Evolutionary conservation across 495 filamentous ascomycete genomes (phyloP).

Genomic region (Daldinia vernicosa): DNA sequence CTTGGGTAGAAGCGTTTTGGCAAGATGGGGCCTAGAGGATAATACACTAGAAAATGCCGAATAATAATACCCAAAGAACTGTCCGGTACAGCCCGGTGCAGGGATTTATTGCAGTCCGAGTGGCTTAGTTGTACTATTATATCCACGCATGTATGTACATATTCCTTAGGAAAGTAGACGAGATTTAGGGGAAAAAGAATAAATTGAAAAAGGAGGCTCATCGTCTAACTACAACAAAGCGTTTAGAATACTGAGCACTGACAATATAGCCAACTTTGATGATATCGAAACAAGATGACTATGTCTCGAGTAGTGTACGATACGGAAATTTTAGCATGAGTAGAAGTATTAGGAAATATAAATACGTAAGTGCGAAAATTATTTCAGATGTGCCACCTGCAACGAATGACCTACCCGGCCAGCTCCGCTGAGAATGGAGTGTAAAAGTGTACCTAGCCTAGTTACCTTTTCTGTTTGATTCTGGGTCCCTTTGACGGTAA

Average conservation of each 20-base stretch:
- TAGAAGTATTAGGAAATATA: background rate
- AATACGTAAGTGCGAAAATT: background rate
- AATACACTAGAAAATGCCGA: constrained; percentile 29
- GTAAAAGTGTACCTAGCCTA: background rate
- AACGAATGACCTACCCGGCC: background rate
- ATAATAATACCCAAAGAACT: constrained; percentile 19
- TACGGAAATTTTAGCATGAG: background rate
- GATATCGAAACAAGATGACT: background rate
- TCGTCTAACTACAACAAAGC: background rate
- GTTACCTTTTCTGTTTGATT: background rate
- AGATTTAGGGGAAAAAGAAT: background rate
- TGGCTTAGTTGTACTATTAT: constrained; percentile 32
- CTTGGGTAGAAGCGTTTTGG: constrained; percentile 33
- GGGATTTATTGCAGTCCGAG: constrained; percentile 23
- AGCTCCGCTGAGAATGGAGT: background rate
- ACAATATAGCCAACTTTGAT: background rate
- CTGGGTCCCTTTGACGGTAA: background rate
- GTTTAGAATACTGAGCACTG: background rate
- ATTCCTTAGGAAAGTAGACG: background rate
- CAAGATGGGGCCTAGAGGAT: constrained; percentile 25
- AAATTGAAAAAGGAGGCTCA: background rate
- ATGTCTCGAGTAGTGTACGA: background rate
- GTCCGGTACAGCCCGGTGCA: constrained; percentile 25
- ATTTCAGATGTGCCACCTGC: background rate
- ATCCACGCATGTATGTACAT: constrained; percentile 18